Evolutionary conservation across 2,329 filamentous ascomycete genomes (phyloP).

Genomic region (Macroventuria anomochaeta): DNA sequence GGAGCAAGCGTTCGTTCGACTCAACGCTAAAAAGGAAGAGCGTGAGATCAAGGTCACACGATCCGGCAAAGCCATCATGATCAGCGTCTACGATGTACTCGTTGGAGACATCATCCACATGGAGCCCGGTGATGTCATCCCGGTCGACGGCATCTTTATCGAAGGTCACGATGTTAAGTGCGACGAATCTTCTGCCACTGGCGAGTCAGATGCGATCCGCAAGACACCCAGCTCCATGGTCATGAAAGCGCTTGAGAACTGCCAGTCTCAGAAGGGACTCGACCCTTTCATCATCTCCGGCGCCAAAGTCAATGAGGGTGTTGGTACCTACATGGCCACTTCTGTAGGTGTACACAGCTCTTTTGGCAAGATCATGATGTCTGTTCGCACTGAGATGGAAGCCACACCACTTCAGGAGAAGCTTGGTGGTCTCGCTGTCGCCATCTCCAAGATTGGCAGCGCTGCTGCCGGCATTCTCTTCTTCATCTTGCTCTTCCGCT

Average conservation of each 20-base stretch:
- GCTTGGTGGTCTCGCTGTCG: conserved; percentile 58
- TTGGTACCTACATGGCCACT: conserved; percentile 61
- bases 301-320: conserved; percentile 61
- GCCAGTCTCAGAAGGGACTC: conserved; percentile 57
- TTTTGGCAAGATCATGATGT: conserved; percentile 64
- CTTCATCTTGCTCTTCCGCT: conserved; percentile 50
- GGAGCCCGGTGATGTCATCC: conserved; percentile 71
- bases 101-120: conserved; percentile 74
- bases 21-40: conserved; percentile 48
- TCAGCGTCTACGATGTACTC: conserved; percentile 65
- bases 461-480: conserved; percentile 49
- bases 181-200: conserved; percentile 75
- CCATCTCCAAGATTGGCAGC: conserved; percentile 59
- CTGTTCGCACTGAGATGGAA: conserved; percentile 60
- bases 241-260: conserved; percentile 61
- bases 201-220: conserved; percentile 73
- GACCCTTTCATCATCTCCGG: conserved; percentile 70
- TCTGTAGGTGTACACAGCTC: conserved; percentile 63
- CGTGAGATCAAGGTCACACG: conserved; percentile 58
- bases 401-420: conserved; percentile 63
- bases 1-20: conserved; percentile 43
- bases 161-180: conserved; percentile 70
- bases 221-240: conserved; percentile 68
- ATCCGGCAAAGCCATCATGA: conserved; percentile 68
- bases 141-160: conserved; percentile 73